phyloP scores from a whole-genome alignment of 768 basidiomycete genomes.

The Favolaschia claudopus region DNA sequence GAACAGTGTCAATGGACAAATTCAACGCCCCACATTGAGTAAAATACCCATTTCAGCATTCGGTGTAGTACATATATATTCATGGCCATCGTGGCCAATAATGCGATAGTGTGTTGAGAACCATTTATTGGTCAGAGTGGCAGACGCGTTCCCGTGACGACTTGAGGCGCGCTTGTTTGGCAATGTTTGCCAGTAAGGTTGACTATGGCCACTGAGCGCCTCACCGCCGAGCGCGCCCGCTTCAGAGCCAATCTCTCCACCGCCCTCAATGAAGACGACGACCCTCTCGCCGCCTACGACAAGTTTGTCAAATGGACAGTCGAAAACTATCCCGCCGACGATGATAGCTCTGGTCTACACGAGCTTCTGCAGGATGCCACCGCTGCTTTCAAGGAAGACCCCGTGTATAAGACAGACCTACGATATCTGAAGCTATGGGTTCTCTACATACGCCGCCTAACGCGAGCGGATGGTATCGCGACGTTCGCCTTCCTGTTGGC shows the following conservation, averaged over 20 bases:
- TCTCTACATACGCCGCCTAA: conserved; percentile 82
- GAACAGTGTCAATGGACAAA: not conserved
- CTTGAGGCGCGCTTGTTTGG: conserved; percentile 1
- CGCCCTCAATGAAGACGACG: conserved; percentile 77
- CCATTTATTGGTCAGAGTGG: not conserved
- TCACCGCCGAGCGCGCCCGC: conserved; percentile 23
- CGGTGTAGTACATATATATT: not conserved
- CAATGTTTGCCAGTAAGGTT: conserved; percentile 4
- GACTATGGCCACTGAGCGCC: conserved; percentile 25
- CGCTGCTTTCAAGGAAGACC: conserved; percentile 80
- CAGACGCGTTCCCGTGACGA: too few species aligned
- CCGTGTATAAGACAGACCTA: conserved; percentile 85
- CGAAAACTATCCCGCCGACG: conserved; percentile 76
- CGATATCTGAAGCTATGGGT: conserved; percentile 94
- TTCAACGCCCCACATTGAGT: not conserved
- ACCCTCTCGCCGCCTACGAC: conserved; percentile 86
- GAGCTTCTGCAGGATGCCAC: conserved; percentile 89
- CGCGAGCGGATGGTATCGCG: conserved; percentile 70
- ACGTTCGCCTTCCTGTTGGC: conserved; percentile 79
- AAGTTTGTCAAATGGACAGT: conserved; percentile 91
- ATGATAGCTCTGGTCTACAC: conserved; percentile 74
- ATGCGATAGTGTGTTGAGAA: conserved; percentile 7
- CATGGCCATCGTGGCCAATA: conserved; percentile 10
- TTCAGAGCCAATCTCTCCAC: conserved; percentile 52
- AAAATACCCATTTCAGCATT: conserved; percentile 7